Evolutionary conservation across 129 eudicot genomes (phyloP).

Genomic region (Saussurea involucrata): DNA sequence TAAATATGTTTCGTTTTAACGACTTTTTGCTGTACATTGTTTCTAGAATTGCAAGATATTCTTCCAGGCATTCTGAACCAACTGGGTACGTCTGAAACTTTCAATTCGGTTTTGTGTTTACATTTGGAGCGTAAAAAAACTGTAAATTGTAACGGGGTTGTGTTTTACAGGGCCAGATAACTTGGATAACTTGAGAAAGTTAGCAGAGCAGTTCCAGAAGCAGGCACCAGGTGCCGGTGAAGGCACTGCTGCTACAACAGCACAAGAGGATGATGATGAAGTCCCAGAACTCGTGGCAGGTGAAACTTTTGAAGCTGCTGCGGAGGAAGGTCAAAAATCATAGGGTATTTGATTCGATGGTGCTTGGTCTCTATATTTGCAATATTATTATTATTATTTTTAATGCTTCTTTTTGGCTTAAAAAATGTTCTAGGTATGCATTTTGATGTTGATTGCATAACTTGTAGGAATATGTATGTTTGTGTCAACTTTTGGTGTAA

Average conservation of each 20-base stretch:
- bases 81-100: conserved; percentile 48
- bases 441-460: conserved; percentile 21
- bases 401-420: not conserved
- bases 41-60: conserved; percentile 73
- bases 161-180: conserved; percentile 18
- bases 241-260: conserved; percentile 3
- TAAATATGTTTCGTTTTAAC: not conserved
- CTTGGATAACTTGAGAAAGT: conserved; percentile 58
- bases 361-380: not conserved
- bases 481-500: not conserved
- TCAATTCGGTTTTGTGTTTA: not conserved
- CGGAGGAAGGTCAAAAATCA: conserved; percentile 43
- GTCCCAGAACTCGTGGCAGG: conserved; percentile 70
- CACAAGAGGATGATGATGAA: conserved; percentile 57
- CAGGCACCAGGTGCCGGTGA: conserved; percentile 42
- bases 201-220: conserved; percentile 70
- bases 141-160: not conserved
- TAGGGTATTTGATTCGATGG: conserved; percentile 1
- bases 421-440: not conserved
- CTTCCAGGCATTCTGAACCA: conserved; percentile 84
- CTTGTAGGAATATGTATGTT: conserved; percentile 23
- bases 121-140: not conserved
- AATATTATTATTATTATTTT: not conserved
- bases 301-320: conserved; percentile 68
- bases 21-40: not conserved